Evolutionary conservation across 768 basidiomycete genomes (phyloP).

Genomic region (Imleria badia): DNA sequence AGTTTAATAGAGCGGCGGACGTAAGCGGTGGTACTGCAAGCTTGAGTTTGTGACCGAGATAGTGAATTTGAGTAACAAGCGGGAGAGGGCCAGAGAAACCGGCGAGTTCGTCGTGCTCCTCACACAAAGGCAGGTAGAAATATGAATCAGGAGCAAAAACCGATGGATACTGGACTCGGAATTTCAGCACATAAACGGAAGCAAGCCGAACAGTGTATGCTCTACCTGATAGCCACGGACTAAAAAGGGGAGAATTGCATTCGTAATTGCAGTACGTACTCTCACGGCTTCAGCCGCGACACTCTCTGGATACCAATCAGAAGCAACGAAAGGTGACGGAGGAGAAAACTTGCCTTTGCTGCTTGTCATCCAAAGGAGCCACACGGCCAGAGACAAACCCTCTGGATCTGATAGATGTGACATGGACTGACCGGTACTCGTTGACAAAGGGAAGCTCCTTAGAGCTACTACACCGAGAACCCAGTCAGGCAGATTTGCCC

Average conservation of each 20-base stretch:
- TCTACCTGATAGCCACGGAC: conserved; percentile 43
- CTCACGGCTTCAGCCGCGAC: conserved; percentile 31
- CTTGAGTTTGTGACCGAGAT: conserved; percentile 42
- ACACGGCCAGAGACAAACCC: conserved; percentile 40
- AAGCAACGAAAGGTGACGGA: not conserved
- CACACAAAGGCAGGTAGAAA: conserved; percentile 42
- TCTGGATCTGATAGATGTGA: conserved; percentile 34
- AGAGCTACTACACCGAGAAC: conserved; percentile 15
- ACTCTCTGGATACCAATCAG: conserved; percentile 31
- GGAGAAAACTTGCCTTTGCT: conserved; percentile 34
- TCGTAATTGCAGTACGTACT: conserved; percentile 28
- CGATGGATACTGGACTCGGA: conserved; percentile 38
- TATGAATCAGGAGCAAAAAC: conserved; percentile 44
- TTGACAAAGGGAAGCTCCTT: conserved; percentile 7
- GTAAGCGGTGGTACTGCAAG: conserved; percentile 43
- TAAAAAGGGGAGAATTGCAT: conserved; percentile 40
- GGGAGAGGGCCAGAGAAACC: conserved; percentile 36
- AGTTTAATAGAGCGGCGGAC: conserved; percentile 40
- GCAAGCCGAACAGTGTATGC: not conserved
- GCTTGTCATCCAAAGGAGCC: conserved; percentile 49
- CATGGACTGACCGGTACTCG: not conserved
- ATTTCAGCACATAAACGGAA: conserved; percentile 4
- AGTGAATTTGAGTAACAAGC: conserved; percentile 32
- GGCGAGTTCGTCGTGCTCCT: conserved; percentile 19
- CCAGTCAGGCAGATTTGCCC: conserved; percentile 39